phyloP scores from a whole-genome alignment of 192 early-diverging fungal genomes.

The Linnemannia elongata region DNA sequence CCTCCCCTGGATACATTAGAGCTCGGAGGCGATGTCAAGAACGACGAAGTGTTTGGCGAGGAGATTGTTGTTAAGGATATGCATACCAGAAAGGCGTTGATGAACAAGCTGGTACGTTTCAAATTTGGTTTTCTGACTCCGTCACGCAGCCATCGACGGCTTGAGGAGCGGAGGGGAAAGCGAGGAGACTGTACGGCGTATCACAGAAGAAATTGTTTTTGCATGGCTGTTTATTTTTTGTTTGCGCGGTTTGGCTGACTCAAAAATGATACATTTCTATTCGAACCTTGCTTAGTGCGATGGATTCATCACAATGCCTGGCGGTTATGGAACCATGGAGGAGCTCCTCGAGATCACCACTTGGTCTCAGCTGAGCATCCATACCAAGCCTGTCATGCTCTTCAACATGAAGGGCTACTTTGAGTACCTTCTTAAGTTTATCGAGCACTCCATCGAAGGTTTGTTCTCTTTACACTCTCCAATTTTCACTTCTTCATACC shows the following conservation, averaged over 20 bases:
- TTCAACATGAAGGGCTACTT: constrained; percentile 87
- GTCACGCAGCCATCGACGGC: background rate
- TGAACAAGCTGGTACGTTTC: constrained; percentile 72
- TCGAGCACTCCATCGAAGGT: constrained; percentile 73
- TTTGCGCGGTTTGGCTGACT: background rate
- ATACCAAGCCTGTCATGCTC: constrained; percentile 83
- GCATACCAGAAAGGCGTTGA: constrained; percentile 85
- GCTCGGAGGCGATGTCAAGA: constrained; percentile 23
- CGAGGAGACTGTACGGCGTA: no score
- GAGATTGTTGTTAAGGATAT: constrained; percentile 81
- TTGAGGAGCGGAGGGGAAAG: background rate
- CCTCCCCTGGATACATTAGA: background rate
- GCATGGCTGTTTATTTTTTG: background rate
- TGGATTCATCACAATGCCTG: constrained; percentile 89
- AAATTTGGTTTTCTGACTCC: background rate
- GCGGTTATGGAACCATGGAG: constrained; percentile 91
- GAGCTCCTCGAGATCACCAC: constrained; percentile 88
- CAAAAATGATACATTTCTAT: background rate
- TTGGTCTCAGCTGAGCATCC: constrained; percentile 85
- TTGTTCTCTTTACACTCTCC: background rate
- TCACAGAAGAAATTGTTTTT: background rate
- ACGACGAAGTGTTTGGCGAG: constrained; percentile 59
- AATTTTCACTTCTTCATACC: background rate
- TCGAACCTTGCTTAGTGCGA: constrained; percentile 48
- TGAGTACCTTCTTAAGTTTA: constrained; percentile 72